These are phyloP conservation scores for Stemphylium beticola DNA, from an alignment of 2,329 filamentous ascomycete genomes.

Conservation along the genomic window DNA sequence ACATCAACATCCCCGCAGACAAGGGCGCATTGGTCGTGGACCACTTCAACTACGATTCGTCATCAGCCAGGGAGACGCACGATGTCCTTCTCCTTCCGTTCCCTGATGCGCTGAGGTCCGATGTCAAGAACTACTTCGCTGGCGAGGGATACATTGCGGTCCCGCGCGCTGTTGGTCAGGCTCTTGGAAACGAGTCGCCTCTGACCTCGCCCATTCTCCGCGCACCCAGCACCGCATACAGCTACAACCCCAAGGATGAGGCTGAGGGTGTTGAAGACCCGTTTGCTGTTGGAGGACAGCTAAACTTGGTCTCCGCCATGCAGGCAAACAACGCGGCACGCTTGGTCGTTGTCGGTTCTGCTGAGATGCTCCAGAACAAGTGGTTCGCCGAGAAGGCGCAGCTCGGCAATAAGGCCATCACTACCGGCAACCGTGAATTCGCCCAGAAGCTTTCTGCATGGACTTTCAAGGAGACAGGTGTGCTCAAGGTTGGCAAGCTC, in stretches of 20 bases:
- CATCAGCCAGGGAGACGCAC: constrained; percentile 79
- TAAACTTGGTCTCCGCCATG: constrained; percentile 82
- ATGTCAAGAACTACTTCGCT: constrained; percentile 78
- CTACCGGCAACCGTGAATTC: constrained; percentile 83
- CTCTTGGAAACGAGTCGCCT: constrained; percentile 75
- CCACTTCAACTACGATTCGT: constrained; percentile 90
- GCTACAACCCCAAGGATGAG: constrained; percentile 92
- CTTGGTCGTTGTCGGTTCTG: constrained; percentile 82
- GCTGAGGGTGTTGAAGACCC: constrained; percentile 74
- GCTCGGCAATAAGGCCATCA: constrained; percentile 60
- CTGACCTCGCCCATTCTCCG: constrained; percentile 82
- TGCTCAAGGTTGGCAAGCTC: constrained; percentile 82
- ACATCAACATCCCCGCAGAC: constrained; percentile 85
- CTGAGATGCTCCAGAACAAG: constrained; percentile 83
- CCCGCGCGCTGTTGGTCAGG: constrained; percentile 80
- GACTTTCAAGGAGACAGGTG: constrained; percentile 93
- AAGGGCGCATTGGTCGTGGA: constrained; percentile 87
- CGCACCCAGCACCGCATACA: constrained; percentile 85
- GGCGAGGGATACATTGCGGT: constrained; percentile 77
- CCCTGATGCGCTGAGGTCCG: constrained; percentile 68
- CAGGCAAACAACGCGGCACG: constrained; percentile 95
- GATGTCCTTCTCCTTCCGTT: constrained; percentile 82
- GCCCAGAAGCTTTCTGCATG: constrained; percentile 86
- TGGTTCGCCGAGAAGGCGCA: constrained; percentile 84
- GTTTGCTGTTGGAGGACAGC: constrained; percentile 82